Evolutionary conservation across 257 asterid genomes (phyloP).

Genomic region (Parsonsia alboflavescens): DNA sequence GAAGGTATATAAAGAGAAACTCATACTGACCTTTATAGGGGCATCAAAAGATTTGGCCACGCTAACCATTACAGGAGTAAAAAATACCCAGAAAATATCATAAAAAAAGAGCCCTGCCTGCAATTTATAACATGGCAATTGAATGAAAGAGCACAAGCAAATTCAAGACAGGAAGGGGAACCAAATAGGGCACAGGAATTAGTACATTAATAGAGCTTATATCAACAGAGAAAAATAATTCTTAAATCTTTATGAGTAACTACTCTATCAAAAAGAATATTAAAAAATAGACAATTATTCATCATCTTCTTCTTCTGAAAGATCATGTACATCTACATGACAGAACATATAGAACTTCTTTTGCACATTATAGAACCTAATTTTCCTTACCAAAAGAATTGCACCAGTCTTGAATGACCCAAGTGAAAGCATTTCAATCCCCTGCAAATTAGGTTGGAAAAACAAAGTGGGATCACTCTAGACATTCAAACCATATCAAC

Average conservation of each 20-base stretch:
- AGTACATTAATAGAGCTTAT: neutral
- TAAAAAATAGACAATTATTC: neutral
- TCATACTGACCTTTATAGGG: slow-evolving; percentile 70
- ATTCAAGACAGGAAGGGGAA: neutral
- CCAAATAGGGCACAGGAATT: neutral
- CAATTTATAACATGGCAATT: slow-evolving; percentile 14
- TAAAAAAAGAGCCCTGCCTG: slow-evolving; percentile 94
- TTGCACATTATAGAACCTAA: neutral
- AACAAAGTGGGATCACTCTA: neutral
- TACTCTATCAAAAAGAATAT: neutral
- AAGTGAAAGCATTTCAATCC: slow-evolving; percentile 94
- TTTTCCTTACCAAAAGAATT: slow-evolving; percentile 73
- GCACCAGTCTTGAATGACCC: slow-evolving; percentile 98
- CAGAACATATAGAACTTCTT: too few species aligned
- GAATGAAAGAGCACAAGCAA: neutral
- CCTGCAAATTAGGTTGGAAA: slow-evolving; percentile 34
- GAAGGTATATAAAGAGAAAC: slow-evolving; percentile 1
- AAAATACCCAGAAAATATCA: slow-evolving; percentile 96
- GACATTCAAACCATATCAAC: neutral
- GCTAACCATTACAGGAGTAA: slow-evolving; percentile 97
- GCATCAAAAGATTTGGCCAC: slow-evolving; percentile 97
- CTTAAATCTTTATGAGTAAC: too few species aligned
- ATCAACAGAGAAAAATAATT: neutral
- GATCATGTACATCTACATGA: neutral
- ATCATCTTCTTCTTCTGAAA: too few species aligned